Evolutionary conservation across 495 filamentous ascomycete species (phyloP), one percentile per base, ranked within the genome.

Genomic region (Pseudotulostoma volvatum): DNA sequence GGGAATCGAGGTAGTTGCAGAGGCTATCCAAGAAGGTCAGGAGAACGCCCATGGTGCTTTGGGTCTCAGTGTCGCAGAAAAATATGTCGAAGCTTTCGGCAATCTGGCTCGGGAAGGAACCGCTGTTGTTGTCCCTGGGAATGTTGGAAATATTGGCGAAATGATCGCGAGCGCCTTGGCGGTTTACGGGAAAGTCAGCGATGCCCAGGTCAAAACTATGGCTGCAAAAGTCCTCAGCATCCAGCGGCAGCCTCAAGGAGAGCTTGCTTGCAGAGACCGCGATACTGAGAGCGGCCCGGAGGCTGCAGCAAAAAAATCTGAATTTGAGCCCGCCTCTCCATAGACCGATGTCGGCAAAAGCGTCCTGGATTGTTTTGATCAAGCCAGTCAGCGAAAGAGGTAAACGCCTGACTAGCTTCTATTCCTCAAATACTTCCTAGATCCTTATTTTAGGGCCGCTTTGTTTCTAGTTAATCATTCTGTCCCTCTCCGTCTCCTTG

Each of bases 81-180:
- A 93, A 57, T 97, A 96, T 47, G 92, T 97, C 19, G 88, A 94
- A 36, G 90, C 90, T 1, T 97, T 94, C 57, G 80, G 74, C 33
- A 81, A 81, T 37, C 61, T 97, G 43, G 90, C 90, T 25, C 86
- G 84, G 58, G 84, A 96, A 65, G 82, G 87, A 41, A 97, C 90
- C 8, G 77, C 85, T 1, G 79, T 96, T 16, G 81, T 97, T 20
- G 87, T 97, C 7, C 90, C 90, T 1, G 90, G 92, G 0, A 95
- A 97, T 56, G 81, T 96, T 25, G 90, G 92, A n/a, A 90, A 97
- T 55, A 80, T 97, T 38, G 80, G 83, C 16, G 77, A 84, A 20
- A 94, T 97, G 92, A 95, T 97, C 62, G 84, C 92, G 18, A 92
- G 80, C 23, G 90, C 86, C 3, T 78, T 97, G 71, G 79, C 84